These are phyloP conservation scores for Meyerozyma elateridarum DNA, from an alignment of 1,139 yeast species.

Conservation along the genomic window DNA sequence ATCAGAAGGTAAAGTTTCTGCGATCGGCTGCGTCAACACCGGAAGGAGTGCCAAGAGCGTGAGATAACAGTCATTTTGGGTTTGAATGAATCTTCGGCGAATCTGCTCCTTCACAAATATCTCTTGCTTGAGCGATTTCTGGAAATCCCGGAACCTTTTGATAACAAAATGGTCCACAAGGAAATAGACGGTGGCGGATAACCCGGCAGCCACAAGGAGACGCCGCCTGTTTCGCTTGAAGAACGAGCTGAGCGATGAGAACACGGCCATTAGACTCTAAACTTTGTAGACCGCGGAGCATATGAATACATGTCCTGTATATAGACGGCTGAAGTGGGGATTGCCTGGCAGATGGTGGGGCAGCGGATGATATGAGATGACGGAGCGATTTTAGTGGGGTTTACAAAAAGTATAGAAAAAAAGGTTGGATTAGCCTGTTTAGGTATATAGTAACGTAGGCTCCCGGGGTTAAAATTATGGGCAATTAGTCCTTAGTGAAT, in stretches of 20 bases:
- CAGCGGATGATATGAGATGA: too few relatives aligned
- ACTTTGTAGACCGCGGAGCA: too few relatives aligned
- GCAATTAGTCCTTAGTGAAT: too few relatives aligned
- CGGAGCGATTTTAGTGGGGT: too few relatives aligned
- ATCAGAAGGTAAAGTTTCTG: conserved; percentile 67
- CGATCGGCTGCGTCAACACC: conserved; percentile 62
- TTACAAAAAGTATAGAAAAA: too few relatives aligned
- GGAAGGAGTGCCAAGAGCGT: conserved; percentile 84
- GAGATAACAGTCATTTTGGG: conserved; percentile 85
- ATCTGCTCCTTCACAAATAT: conserved; percentile 77
- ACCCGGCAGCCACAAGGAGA: conserved; percentile 53
- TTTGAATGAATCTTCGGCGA: conserved; percentile 66
- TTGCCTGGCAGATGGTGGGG: too few relatives aligned
- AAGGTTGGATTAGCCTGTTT: too few relatives aligned
- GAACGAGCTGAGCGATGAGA: conserved; percentile 53
- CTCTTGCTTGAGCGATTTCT: conserved; percentile 67
- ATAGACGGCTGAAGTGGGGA: too few relatives aligned
- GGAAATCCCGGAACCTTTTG: conserved; percentile 59
- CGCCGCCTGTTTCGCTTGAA: conserved; percentile 60
- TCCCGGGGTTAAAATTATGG: too few relatives aligned
- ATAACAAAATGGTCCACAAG: conserved; percentile 56
- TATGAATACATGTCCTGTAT: too few relatives aligned
- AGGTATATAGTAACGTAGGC: too few relatives aligned
- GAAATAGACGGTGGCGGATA: conserved; percentile 54
- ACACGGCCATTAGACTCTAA: conserved; percentile 46